These are phyloP conservation scores for Oenanthe sinensis DNA, from an alignment of 129 eudicot species.

Conservation along the genomic window DNA sequence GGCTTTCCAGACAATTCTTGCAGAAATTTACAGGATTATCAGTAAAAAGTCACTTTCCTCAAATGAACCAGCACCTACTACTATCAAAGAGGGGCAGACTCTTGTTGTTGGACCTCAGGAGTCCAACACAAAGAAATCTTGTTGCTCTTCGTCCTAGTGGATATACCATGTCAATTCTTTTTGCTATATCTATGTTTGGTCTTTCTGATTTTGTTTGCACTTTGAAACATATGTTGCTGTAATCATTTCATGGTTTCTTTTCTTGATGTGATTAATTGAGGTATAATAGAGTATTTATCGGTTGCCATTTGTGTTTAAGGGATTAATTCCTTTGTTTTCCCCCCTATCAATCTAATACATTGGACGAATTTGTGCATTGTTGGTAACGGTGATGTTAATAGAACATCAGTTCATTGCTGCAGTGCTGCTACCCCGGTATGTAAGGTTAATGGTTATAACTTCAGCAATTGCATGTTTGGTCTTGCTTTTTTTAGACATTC, in stretches of 20 bases:
- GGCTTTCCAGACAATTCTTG: slow-evolving; percentile 76
- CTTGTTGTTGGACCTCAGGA: slow-evolving; percentile 58
- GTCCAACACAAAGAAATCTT: slow-evolving; percentile 50
- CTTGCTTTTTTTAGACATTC: no score
- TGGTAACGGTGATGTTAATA: neutral
- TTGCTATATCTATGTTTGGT: slow-evolving; percentile 18
- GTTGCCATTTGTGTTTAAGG: neutral
- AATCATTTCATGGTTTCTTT: slow-evolving; percentile 6
- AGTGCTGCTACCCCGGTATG: no score
- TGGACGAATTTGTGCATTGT: neutral
- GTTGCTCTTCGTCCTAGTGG: slow-evolving; percentile 57
- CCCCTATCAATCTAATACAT: neutral
- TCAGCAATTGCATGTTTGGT: no score
- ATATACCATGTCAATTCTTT: slow-evolving; percentile 4
- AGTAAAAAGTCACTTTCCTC: slow-evolving; percentile 76
- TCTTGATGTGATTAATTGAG: neutral
- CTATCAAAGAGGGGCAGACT: slow-evolving; percentile 67
- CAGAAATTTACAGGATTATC: slow-evolving; percentile 75
- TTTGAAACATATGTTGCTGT: slow-evolving; percentile 9
- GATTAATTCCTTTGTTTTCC: neutral
- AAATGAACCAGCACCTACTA: slow-evolving; percentile 45
- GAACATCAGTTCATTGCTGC: no score
- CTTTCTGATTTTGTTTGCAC: slow-evolving; percentile 12
- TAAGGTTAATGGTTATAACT: no score
- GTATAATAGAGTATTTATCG: slow-evolving; percentile 8